A percentile compares a stretch with the other conserved stretches of the same genome.
Evolutionary conservation across 2,329 filamentous ascomycete genomes (phyloP).

Genomic region (Ceratocystiopsis sp.): DNA sequence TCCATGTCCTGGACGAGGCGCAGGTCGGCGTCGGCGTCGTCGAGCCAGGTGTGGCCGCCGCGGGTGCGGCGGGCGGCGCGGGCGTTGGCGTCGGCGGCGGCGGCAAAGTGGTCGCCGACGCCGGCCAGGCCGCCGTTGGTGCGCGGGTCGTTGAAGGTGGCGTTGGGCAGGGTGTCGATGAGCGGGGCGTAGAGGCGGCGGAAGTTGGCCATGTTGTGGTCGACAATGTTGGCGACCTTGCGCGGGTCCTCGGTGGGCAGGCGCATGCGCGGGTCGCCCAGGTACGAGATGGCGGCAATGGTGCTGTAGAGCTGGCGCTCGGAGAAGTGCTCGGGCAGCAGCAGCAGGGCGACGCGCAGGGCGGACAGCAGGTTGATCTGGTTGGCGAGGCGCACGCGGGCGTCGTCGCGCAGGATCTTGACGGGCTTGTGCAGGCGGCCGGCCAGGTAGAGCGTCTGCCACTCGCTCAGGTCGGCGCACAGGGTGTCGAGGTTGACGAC

Average conservation of each 20-base stretch:
- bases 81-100: slow-evolving; percentile 47
- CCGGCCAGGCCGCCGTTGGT: slow-evolving; percentile 24
- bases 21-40: slow-evolving; percentile 47
- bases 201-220: slow-evolving; percentile 81
- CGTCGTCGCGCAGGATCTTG: slow-evolving; percentile 91
- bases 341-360: slow-evolving; percentile 70
- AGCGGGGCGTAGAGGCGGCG: slow-evolving; percentile 79
- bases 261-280: slow-evolving; percentile 91
- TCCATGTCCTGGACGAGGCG: slow-evolving; percentile 81
- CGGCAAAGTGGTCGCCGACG: slow-evolving; percentile 35
- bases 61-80: slow-evolving; percentile 34
- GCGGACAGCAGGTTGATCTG: slow-evolving; percentile 92
- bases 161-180: slow-evolving; percentile 78
- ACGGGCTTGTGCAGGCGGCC: slow-evolving; percentile 93
- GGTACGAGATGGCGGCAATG: slow-evolving; percentile 83
- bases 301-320: slow-evolving; percentile 79
- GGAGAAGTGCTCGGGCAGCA: slow-evolving; percentile 70
- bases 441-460: slow-evolving; percentile 93
- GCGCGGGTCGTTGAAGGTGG: slow-evolving; percentile 53
- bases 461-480: slow-evolving; percentile 69
- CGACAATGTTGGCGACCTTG: slow-evolving; percentile 90
- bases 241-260: slow-evolving; percentile 77
- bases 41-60: slow-evolving; percentile 35
- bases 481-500: slow-evolving; percentile 89
- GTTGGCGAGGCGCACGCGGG: slow-evolving; percentile 80